Percentiles rank a stretch among this genome's conserved stretches.
Conservation (phyloP, 345 rosid genomes). For the Camelina sativa region DNA sequence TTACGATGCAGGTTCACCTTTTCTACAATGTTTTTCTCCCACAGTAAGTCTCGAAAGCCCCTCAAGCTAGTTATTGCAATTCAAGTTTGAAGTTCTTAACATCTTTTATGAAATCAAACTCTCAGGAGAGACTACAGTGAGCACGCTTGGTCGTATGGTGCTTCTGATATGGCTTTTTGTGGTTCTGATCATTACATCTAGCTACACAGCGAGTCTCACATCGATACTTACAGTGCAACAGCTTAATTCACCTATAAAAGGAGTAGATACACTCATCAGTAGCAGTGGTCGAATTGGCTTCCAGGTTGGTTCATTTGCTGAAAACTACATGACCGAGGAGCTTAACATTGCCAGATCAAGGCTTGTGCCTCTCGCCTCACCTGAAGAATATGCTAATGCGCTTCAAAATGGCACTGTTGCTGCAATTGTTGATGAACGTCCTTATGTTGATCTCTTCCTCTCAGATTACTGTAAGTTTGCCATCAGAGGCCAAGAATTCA, state of each 20-base stretch:
- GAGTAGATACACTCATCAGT: conserved; percentile 74
- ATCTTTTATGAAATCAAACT: conserved; percentile 30
- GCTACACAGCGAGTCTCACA: conserved; percentile 94
- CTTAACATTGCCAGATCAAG: conserved; percentile 74
- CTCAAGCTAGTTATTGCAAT: conserved; percentile 23
- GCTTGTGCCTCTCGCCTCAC: conserved; percentile 79
- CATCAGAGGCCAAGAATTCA: conserved; percentile 79
- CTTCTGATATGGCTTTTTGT: conserved; percentile 89
- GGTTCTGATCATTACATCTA: conserved; percentile 77
- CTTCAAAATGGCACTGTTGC: conserved; percentile 71
- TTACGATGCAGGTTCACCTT: conserved; percentile 74
- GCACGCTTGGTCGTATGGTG: conserved; percentile 86
- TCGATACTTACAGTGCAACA: conserved; percentile 90
- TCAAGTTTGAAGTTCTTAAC: conserved; percentile 12
- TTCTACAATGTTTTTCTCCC: conserved; percentile 87
- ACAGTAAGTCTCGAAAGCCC: conserved; percentile 59
- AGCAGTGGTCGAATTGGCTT: conserved; percentile 63
- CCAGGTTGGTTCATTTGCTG: conserved; percentile 86
- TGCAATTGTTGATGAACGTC: conserved; percentile 80
- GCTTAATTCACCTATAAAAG: conserved; percentile 78
- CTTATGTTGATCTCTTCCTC: conserved; percentile 81
- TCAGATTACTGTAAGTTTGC: conserved; percentile 68
- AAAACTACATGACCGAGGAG: conserved; percentile 70
- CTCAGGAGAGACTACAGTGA: conserved; percentile 80
- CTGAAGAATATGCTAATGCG: conserved; percentile 73